Conservation (phyloP, 805 yeast genomes). For the Candida yuanshanica region DNA sequence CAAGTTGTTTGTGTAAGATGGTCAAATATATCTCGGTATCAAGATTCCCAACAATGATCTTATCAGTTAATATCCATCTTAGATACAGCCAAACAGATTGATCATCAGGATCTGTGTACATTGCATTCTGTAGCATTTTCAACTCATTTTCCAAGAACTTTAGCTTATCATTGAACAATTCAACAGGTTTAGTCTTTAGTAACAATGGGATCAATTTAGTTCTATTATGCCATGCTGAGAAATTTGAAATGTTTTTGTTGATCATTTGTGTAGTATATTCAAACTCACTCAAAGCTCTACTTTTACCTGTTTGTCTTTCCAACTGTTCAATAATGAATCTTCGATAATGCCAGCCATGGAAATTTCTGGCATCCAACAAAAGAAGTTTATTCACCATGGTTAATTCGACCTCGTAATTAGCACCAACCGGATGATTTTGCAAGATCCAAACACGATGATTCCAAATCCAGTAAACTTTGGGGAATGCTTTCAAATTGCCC, state of each 20-base stretch:
- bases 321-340: constrained; percentile 52
- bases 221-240: constrained; percentile 94
- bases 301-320: constrained; percentile 23
- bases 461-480: constrained; percentile 98
- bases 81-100: constrained; percentile 90
- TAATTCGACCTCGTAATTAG: constrained; percentile 70
- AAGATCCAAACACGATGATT: constrained; percentile 85
- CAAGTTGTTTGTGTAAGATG: constrained; percentile 41
- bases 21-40: constrained; percentile 27
- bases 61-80: constrained; percentile 60
- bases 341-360: constrained; percentile 94
- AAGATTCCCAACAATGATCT: constrained; percentile 23
- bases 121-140: constrained; percentile 68
- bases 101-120: constrained; percentile 90
- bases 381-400: constrained; percentile 63
- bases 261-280: constrained; percentile 74
- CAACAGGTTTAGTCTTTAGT: constrained; percentile 25
- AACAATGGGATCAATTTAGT: constrained; percentile 59
- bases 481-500: constrained; percentile 53
- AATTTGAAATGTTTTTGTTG: constrained; percentile 81
- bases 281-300: constrained; percentile 49
- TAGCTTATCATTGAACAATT: constrained; percentile 25
- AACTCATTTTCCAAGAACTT: constrained; percentile 52
- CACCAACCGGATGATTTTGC: constrained; percentile 36
- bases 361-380: constrained; percentile 73